phyloP scores from a whole-genome alignment of 148 eudicot species.

The Oxyria digyna region DNA sequence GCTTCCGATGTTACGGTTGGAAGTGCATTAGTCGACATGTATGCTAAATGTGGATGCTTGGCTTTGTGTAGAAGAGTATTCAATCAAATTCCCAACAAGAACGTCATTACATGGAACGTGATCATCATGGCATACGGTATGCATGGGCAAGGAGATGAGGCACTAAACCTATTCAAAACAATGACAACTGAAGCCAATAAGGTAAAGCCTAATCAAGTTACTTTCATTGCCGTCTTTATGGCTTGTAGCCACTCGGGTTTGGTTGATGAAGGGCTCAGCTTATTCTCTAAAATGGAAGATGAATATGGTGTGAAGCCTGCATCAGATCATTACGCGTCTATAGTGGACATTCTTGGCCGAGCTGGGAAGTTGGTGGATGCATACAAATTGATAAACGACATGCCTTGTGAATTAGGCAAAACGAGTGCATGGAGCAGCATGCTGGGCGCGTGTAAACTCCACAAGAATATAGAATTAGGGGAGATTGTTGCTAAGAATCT shows the following conservation, averaged over 20 bases:
- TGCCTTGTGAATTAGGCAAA: constrained; percentile 47
- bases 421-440: constrained; percentile 65
- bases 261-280: constrained; percentile 45
- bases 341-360: constrained; percentile 79
- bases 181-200: constrained; percentile 36
- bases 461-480: constrained; percentile 57
- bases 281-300: constrained; percentile 43
- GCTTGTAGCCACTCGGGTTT: constrained; percentile 68
- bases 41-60: constrained; percentile 84
- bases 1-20: constrained; percentile 73
- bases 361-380: constrained; percentile 58
- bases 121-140: constrained; percentile 85
- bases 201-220: constrained; percentile 46
- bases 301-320: constrained; percentile 38
- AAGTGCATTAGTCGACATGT: constrained; percentile 84
- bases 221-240: constrained; percentile 57
- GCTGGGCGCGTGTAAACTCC: constrained; percentile 72
- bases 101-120: constrained; percentile 83
- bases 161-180: constrained; percentile 32
- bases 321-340: constrained; percentile 62
- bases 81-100: constrained; percentile 47
- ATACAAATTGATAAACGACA: constrained; percentile 36
- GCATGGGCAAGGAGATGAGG: constrained; percentile 75
- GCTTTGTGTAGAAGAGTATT: constrained; percentile 46
- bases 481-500: constrained; percentile 60